Evolutionary conservation across 2,329 filamentous ascomycete genomes (phyloP), one percentile per base, ranked within the genome.

Genomic region (Coccinonectria pachysandricola): DNA sequence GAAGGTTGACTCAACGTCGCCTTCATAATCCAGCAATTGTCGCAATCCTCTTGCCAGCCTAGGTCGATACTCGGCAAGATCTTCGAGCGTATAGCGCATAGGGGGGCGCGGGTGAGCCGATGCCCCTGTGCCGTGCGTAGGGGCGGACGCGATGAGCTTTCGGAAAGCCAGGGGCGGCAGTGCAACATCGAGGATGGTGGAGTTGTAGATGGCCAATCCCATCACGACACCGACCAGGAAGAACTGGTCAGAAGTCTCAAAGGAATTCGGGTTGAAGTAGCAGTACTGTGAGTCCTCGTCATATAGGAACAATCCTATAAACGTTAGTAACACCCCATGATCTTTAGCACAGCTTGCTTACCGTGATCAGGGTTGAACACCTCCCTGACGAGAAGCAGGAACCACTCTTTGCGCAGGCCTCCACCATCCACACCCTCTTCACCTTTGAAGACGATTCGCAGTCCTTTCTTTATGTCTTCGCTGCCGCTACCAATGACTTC

Each of bases 341-440:
- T 17, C 26, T 4, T 16, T 6, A 7, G 8, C 8, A n/a, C 15
- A 6, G 12, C 15, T 17, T 28, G 57, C 75, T 44, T 65, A 86
- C 82, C 84, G 59, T 93, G 81, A 40, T 87, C 75, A 4, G 85
- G 85, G 44, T 92, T 86, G 55, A 94, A 94, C 16, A 95, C 78
- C 48, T 95, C 87, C 40, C 86, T 69, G 24, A 91, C 77, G 12
- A 95, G 68, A 32, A 94, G 68, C 26, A 94, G 59, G 49, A 95
- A 95, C 87, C 87, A 95, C 56, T 95, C 87, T 53, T 95, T 95
- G 30, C 85, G 75, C 29, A 93, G 63, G 1, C 87, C 87, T 19
- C 87, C 87, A 4, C 81, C 85, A 57, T 95, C 87, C 26, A 94
- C 76, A 4, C 87, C 87, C 54, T 95, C 87, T 56, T 95, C 87